phyloP scores from a whole-genome alignment of 306 rosid genomes.

The Oxytropis ochrocephala region DNA sequence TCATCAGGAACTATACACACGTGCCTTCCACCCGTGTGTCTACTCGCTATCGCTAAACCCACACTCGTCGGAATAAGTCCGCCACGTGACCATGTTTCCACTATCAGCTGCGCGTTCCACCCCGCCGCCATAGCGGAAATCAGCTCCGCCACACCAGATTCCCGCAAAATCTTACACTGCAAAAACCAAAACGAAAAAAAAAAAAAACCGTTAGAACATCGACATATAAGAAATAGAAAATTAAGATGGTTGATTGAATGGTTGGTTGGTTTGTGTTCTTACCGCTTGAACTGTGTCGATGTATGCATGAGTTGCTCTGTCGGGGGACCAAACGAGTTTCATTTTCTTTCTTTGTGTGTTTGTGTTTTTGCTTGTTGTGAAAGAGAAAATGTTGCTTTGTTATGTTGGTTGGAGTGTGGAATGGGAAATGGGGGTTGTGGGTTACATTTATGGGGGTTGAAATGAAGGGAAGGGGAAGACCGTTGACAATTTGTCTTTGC shows the following conservation, averaged over 20 bases:
- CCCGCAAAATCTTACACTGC: constrained; percentile 52
- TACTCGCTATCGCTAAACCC: constrained; percentile 62
- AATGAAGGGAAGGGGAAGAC: not conserved
- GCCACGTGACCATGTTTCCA: constrained; percentile 88
- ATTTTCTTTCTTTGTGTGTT: constrained; percentile 18
- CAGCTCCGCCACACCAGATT: constrained; percentile 83
- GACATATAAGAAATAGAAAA: not conserved
- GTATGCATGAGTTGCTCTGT: constrained; percentile 77
- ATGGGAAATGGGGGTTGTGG: not conserved
- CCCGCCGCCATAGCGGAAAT: constrained; percentile 95
- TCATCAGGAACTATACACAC: constrained; percentile 84
- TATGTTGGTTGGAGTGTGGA: not conserved
- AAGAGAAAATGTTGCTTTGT: not conserved
- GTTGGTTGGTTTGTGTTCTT: constrained; percentile 26
- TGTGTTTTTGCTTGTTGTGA: not conserved
- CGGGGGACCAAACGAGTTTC: constrained; percentile 96
- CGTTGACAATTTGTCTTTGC: constrained; percentile 44
- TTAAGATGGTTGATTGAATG: not conserved
- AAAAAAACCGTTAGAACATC: not conserved
- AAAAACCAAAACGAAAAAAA: not conserved
- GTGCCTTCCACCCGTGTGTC: constrained; percentile 70
- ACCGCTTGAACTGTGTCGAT: constrained; percentile 79
- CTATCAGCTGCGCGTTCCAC: constrained; percentile 75
- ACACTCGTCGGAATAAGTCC: constrained; percentile 65
- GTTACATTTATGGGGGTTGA: not conserved